These are phyloP conservation scores for thale cress (Arabidopsis thaliana) DNA, from an alignment of 345 rosid genomes.

Conservation along the genomic window DNA sequence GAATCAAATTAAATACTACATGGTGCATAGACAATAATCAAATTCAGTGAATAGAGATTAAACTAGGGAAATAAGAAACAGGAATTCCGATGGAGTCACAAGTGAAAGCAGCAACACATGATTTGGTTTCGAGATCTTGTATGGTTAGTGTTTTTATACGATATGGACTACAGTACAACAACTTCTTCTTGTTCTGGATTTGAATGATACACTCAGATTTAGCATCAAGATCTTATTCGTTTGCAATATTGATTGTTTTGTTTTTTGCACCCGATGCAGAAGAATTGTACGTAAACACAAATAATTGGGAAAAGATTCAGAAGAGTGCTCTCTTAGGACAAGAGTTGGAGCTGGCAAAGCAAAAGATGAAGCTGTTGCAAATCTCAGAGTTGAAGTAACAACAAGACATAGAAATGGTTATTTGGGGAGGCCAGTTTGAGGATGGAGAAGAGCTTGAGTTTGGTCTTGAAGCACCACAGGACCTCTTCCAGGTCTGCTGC, in stretches of 20 bases:
- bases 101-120: too few species aligned
- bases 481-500: constrained; percentile 89
- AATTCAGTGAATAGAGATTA: too few species aligned
- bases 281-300: constrained; percentile 12
- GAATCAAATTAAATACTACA: too few species aligned
- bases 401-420: constrained; percentile 26
- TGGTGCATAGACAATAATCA: too few species aligned
- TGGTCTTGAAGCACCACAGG: constrained; percentile 71
- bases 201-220: background rate
- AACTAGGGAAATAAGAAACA: too few species aligned
- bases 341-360: constrained; percentile 9
- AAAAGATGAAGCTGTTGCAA: background rate
- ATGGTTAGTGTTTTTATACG: too few species aligned
- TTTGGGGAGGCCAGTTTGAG: constrained; percentile 75
- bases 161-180: too few species aligned
- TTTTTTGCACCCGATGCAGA: background rate
- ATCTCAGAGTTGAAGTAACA: constrained; percentile 3
- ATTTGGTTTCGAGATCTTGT: too few species aligned
- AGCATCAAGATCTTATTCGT: background rate
- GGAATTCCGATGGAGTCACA: too few species aligned
- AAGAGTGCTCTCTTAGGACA: constrained; percentile 20
- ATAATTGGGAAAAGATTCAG: background rate
- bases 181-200: background rate
- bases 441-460: constrained; percentile 67
- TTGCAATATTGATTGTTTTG: background rate